Evolutionary conservation across 1,284 basidiomycete genomes (phyloP), one percentile per base, ranked within the genome.

Genomic region (Ganoderma sinense): DNA sequence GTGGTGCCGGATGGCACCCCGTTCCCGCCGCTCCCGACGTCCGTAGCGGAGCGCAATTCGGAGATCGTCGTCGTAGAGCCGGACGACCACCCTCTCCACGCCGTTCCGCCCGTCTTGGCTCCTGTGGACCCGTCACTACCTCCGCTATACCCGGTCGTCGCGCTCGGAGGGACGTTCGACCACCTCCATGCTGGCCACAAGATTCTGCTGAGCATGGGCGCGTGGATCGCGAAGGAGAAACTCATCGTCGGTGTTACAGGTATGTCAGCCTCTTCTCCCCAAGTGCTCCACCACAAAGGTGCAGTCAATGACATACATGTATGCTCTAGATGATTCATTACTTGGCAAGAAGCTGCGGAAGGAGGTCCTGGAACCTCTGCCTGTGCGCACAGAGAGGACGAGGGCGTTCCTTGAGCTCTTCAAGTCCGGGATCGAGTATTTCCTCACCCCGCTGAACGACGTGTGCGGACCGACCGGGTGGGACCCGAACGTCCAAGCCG

Each of bases 181-280:
- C 98, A 99, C 79, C 88, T 99, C 20, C 97, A 99, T 79, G 91
- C 96, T 1, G 97, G 97, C 0, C 97, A 99, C 85, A 99, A 99
- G 83, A 97, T 99, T 70, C 88, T 99, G 45, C 88, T 99, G 6
- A 95, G 95, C 75, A 96, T 98, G 89, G 92, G 90, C 10, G 90
- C 94, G 1, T 96, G 94, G 86, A 89, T 98, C 69, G 87, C 96
- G 0, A 81, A 83, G 60, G 81, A 87, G 73, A 96, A 95, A 79
- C 82, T 99, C 76, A 95, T 99, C 72, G 90, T 98, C 66, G 98
- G 98, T 5, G 85, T 99, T 45, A 94, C 94, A 64, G 92, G 94
- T 93, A 70, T 74, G 85, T 59, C 69, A 0, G 59, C 39, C 39
- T 2, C 39, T 16, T 23, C 39, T 7, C 14, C 23, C n/a, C 13